Evolutionary conservation across 768 basidiomycete species (phyloP).

Genomic region (Termitomyces sp.): DNA sequence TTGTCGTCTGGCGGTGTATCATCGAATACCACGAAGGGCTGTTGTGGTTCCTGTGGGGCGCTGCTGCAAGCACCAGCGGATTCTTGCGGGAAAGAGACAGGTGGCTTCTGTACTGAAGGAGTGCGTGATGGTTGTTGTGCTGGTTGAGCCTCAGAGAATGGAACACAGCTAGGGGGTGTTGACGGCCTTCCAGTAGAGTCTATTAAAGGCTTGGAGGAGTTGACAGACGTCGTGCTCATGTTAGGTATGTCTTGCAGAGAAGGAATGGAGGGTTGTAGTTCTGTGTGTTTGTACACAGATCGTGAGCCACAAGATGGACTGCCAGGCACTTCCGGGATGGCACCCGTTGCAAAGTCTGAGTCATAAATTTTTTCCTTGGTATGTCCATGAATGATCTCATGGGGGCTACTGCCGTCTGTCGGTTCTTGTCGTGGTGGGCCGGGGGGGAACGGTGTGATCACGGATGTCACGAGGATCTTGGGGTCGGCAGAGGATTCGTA

Average conservation of each 20-base stretch:
- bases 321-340: background rate
- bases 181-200: background rate
- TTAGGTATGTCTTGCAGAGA: background rate
- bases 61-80: background rate
- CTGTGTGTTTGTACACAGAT: background rate
- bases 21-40: background rate
- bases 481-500: background rate
- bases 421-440: background rate
- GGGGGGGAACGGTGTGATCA: background rate
- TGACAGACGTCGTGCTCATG: background rate
- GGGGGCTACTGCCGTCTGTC: background rate
- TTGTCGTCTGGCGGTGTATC: background rate
- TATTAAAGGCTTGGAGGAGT: background rate
- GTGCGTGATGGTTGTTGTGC: background rate
- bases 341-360: background rate
- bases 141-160: background rate
- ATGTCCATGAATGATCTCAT: too few relatives aligned
- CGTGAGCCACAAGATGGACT: background rate
- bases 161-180: background rate
- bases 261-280: background rate
- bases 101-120: background rate
- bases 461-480: background rate
- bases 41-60: background rate
- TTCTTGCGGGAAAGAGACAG: background rate
- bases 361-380: background rate